Percentiles rank a stretch among this genome's conserved stretches.
These are phyloP conservation scores for Torulaspora pretoriensis DNA, from an alignment of 1,139 yeast species.

Conservation along the genomic window DNA sequence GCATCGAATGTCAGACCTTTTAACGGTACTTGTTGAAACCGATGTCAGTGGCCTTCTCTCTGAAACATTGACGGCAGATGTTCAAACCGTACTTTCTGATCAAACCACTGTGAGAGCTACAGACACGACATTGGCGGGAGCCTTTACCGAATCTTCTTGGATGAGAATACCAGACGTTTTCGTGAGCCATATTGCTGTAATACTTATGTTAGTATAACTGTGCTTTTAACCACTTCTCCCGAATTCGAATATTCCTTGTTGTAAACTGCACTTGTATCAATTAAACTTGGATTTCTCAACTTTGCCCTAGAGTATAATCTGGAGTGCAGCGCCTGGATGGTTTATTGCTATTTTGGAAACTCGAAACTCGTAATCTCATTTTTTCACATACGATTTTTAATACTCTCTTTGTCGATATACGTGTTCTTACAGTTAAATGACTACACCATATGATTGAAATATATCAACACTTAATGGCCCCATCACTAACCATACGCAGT, in stretches of 20 bases:
- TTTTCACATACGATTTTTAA: slow-evolving; percentile 20
- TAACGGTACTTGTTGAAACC: slow-evolving; percentile 90
- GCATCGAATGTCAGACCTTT: slow-evolving; percentile 4
- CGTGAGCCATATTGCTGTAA: slow-evolving; percentile 87
- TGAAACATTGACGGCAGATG: slow-evolving; percentile 99
- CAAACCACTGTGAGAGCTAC: slow-evolving; percentile 98
- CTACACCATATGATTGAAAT: neutral
- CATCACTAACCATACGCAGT: neutral
- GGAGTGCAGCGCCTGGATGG: too few relatives aligned
- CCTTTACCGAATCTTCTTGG: slow-evolving; percentile 99
- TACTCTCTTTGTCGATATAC: slow-evolving; percentile 16
- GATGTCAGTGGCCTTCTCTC: slow-evolving; percentile 98
- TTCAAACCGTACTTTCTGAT: slow-evolving; percentile 99
- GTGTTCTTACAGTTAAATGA: neutral
- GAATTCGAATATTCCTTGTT: neutral
- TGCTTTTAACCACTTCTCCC: neutral
- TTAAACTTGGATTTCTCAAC: neutral
- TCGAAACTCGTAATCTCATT: neutral
- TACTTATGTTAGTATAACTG: slow-evolving; percentile 8
- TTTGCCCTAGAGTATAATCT: neutral
- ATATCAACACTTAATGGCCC: neutral
- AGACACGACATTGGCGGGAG: slow-evolving; percentile 99
- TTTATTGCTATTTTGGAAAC: neutral
- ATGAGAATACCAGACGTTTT: slow-evolving; percentile 99
- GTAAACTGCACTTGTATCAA: too few relatives aligned